Conservation (phyloP, 345 rosid genomes). For the Toxicodendron radicans region DNA sequence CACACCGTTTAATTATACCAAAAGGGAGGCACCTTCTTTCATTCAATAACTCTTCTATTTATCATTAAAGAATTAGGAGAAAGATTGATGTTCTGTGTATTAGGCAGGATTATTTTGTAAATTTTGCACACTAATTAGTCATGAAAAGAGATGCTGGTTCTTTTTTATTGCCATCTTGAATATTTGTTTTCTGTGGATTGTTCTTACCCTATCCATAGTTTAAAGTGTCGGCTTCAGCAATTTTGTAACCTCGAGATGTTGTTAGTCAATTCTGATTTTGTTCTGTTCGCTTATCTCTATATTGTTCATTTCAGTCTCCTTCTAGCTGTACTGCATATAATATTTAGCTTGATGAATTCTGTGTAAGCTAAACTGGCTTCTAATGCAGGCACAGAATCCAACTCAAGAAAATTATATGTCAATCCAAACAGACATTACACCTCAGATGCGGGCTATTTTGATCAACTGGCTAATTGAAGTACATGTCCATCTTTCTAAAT, state of each 20-base stretch:
- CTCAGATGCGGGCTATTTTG: conserved; percentile 80
- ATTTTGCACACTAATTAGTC: background rate
- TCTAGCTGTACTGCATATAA: background rate
- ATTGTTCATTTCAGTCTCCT: background rate
- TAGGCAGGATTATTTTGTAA: background rate
- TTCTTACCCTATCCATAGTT: background rate
- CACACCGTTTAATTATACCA: background rate
- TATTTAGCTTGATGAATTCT: conserved; percentile 13
- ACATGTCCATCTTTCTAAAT: conserved; percentile 16
- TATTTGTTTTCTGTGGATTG: background rate
- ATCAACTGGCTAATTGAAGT: conserved; percentile 98
- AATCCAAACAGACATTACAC: conserved; percentile 57
- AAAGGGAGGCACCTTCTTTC: background rate
- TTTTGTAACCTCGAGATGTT: background rate
- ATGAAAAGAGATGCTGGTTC: background rate
- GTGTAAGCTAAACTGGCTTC: conserved; percentile 20
- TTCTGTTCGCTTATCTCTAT: background rate
- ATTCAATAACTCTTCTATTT: background rate
- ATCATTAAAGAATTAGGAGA: background rate
- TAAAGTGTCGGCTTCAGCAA: background rate
- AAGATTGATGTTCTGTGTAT: background rate
- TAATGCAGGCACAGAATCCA: conserved; percentile 60
- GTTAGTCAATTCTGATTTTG: background rate
- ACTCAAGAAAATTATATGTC: conserved; percentile 59
- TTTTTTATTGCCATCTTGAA: background rate